Conservation (phyloP, 305 asterid genomes). For the Fraxinus dipetala region DNA sequence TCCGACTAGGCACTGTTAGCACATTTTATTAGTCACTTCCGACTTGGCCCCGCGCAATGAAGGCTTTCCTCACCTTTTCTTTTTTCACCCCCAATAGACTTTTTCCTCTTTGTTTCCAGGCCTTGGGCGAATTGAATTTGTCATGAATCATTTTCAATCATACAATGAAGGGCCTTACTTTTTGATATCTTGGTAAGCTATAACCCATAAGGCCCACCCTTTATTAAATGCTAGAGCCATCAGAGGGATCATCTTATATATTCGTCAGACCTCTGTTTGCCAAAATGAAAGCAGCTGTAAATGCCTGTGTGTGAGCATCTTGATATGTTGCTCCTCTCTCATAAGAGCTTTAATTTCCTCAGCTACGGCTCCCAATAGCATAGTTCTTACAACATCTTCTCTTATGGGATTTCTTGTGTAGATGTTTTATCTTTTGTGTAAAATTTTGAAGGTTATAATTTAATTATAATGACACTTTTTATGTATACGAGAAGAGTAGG, state of each 20-base stretch:
- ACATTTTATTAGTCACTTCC: neutral
- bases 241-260: neutral
- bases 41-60: neutral
- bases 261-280: neutral
- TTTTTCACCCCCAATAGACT: neutral
- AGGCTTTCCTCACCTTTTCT: neutral
- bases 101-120: slow-evolving; percentile 7
- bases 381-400: neutral
- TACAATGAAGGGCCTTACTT: slow-evolving; percentile 4
- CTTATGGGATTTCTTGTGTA: neutral
- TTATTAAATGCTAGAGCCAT: neutral
- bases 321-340: neutral
- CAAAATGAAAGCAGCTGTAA: neutral
- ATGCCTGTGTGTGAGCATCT: neutral
- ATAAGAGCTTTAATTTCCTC: neutral
- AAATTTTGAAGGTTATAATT: slow-evolving; percentile 11
- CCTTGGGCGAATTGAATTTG: neutral
- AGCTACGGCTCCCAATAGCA: neutral
- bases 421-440: neutral
- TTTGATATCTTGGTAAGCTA: slow-evolving; percentile 4
- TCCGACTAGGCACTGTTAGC: neutral
- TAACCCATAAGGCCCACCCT: neutral
- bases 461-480: slow-evolving; percentile 5
- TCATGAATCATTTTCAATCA: slow-evolving; percentile 1
- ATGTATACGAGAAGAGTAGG: neutral